A percentile compares a stretch with the other conserved stretches of the same genome.
Evolutionary conservation across 2,329 filamentous ascomycete genomes (phyloP).

Genomic region (Phialophora tarda): DNA sequence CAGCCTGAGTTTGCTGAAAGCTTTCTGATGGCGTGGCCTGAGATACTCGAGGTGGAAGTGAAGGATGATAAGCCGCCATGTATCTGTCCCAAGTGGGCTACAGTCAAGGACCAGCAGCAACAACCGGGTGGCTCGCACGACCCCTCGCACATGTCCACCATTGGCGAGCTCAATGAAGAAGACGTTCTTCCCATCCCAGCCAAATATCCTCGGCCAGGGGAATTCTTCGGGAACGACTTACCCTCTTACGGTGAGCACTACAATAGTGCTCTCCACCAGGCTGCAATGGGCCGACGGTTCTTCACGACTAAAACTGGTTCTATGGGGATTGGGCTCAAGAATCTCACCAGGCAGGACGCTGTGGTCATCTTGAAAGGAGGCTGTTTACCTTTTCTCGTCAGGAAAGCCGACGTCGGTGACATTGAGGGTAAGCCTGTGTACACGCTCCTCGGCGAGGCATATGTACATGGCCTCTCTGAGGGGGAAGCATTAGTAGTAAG

Average conservation of each 20-base stretch:
- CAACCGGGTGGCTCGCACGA: no score
- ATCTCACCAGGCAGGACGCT: neutral
- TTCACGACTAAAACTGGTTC: neutral
- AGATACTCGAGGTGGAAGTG: no score
- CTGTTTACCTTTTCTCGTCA: neutral
- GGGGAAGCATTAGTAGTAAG: neutral
- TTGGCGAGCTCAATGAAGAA: no score
- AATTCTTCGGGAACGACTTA: no score
- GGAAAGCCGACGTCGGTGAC: neutral
- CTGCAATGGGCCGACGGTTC: neutral
- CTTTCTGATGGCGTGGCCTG: no score
- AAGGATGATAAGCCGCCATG: no score
- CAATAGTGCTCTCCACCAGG: neutral
- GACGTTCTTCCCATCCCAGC: no score
- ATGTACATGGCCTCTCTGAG: neutral
- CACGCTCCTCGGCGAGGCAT: neutral
- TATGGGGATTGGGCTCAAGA: neutral
- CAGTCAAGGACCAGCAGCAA: no score
- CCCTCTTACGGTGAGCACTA: neutral
- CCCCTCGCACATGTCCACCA: no score
- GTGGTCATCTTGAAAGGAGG: neutral
- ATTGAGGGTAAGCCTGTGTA: neutral
- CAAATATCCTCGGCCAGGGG: no score
- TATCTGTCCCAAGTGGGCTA: no score
- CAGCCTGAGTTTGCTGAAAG: no score